These are phyloP conservation scores for Paradendryphiella salina DNA, from an alignment of 2,329 filamentous ascomycete genomes.

Conservation along the genomic window DNA sequence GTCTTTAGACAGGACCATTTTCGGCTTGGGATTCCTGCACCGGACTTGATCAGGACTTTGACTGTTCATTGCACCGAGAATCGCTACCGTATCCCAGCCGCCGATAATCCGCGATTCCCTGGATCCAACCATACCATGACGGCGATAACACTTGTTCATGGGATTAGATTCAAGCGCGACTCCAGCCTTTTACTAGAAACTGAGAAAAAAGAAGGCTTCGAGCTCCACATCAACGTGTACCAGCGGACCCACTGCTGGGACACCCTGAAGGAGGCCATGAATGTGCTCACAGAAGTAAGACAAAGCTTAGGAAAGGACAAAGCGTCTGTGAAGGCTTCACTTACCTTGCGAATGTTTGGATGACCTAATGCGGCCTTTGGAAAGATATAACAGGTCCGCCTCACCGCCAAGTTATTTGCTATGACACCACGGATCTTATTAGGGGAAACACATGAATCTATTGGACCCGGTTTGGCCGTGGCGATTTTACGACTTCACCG, in stretches of 20 bases:
- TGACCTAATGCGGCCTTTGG: constrained; percentile 5
- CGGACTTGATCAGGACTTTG: not conserved
- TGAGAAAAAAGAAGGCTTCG: not conserved
- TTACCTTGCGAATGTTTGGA: too few species aligned
- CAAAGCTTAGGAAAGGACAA: not conserved
- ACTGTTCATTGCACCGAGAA: constrained; percentile 7
- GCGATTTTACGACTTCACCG: not conserved
- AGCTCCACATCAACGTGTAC: not conserved
- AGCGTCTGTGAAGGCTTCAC: not conserved
- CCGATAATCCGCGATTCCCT: not conserved
- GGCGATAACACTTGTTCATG: not conserved
- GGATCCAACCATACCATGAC: not conserved
- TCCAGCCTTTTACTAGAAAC: not conserved
- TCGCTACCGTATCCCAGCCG: constrained; percentile 2
- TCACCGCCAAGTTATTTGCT: not conserved
- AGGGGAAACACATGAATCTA: not conserved
- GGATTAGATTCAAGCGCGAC: not conserved
- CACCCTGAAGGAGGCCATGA: not conserved
- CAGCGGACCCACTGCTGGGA: not conserved
- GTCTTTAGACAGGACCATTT: not conserved
- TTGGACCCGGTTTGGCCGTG: not conserved
- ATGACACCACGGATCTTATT: not conserved
- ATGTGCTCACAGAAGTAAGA: not conserved
- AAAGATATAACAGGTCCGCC: not conserved
- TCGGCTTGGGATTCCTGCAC: not conserved